Evolutionary conservation across 1,284 basidiomycete genomes (phyloP), one percentile per base, ranked within the genome.

Genomic region (Austroboletus niveus): DNA sequence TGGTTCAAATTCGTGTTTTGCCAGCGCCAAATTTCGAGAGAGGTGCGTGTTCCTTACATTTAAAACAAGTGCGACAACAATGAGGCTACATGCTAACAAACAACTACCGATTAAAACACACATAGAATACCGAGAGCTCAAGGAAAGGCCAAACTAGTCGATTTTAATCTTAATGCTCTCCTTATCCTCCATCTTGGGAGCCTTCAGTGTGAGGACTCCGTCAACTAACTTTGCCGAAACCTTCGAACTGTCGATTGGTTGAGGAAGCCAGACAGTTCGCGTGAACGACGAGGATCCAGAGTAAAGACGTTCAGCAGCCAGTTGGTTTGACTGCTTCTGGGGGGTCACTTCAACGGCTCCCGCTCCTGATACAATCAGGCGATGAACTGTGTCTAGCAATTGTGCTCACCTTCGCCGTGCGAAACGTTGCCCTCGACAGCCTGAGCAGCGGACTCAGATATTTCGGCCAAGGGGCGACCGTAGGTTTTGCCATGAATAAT

Each of bases 201-300:
- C 71, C 2, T 70, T 78, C 43, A 89, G 63, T 3, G 78, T 85
- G 49, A 90, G 75, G 29, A 91, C 76, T 9, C 88, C 89, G 51
- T 90, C 82, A 32, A 75, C 70, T 54, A 91, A 70, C 59, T 82
- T 85, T 11, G 87, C 88, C 2, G 73, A 70, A 17, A 89, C 82
- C 53, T 75, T 77, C 40, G 71, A 72, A 39, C 72, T 69, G 59
- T 89, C 83, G 0, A 88, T 75, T 5, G 81, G 75, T 5, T 75
- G 76, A 35, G 88, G 85, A 27, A 91, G 74, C 78, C 82, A 84
- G 24, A 90, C 76, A 0, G 84, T 89, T 43, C 85, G 78, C 17
- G 78, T 77, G 65, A 89, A 90, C 6, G 75, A 55, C 11, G 79
- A 69, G 38, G 76, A 75, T 31, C 78, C 73, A 12, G 78, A 74